phyloP scores from a whole-genome alignment of 1,284 basidiomycete genomes.

The Trichosporon sp. region DNA sequence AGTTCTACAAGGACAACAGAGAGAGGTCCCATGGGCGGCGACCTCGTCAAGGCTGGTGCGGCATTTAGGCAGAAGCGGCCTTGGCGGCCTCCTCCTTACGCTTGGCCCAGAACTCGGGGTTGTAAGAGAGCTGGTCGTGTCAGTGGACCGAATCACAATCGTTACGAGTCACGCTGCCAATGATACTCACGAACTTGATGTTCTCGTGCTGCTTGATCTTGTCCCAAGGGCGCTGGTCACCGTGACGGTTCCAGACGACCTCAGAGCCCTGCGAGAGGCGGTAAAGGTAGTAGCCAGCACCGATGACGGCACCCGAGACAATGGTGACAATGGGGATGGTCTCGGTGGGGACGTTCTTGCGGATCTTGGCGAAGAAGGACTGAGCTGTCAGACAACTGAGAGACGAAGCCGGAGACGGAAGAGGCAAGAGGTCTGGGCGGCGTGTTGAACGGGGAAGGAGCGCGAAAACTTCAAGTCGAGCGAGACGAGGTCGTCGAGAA shows the following conservation, averaged over 20 bases:
- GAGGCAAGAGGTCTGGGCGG: neutral
- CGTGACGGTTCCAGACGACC: slow-evolving; percentile 46
- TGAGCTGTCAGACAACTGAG: neutral
- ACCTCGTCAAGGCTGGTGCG: neutral
- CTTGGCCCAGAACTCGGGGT: slow-evolving; percentile 43
- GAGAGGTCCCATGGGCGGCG: neutral
- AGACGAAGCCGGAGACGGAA: neutral
- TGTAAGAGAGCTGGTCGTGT: slow-evolving; percentile 6
- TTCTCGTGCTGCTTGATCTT: slow-evolving; percentile 47
- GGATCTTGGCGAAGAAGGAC: slow-evolving; percentile 1
- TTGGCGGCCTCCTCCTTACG: slow-evolving; percentile 27
- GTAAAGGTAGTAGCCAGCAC: slow-evolving; percentile 42
- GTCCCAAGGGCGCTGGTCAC: slow-evolving; percentile 48
- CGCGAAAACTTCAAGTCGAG: neutral
- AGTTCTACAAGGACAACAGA: slow-evolving; percentile 4
- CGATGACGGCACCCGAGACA: slow-evolving; percentile 38
- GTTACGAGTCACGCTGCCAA: neutral
- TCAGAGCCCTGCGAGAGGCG: slow-evolving; percentile 44
- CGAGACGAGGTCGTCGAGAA: neutral
- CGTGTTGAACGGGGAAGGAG: neutral
- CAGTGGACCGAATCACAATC: neutral
- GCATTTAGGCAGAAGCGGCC: neutral
- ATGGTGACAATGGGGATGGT: slow-evolving; percentile 25
- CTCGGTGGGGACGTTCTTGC: slow-evolving; percentile 1
- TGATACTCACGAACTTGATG: slow-evolving; percentile 24